Conservation (phyloP, 139 green algal species). For the Axilococcus clingmanii region DNA sequence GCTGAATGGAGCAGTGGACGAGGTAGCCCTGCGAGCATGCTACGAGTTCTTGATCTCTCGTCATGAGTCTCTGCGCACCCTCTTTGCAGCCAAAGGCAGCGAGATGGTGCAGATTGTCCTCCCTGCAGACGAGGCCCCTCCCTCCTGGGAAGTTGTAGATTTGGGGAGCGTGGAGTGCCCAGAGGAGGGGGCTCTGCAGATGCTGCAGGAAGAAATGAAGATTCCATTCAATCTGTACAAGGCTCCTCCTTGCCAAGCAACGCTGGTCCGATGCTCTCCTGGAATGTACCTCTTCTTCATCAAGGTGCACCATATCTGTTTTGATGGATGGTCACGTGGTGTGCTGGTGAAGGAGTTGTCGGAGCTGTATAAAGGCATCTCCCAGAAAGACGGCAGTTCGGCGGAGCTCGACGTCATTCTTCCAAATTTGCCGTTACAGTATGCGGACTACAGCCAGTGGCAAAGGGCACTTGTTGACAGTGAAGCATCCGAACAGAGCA, state of each 20-base stretch:
- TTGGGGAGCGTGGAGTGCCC: too few species aligned
- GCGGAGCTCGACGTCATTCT: neutral
- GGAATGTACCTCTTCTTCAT: neutral
- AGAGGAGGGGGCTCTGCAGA: too few species aligned
- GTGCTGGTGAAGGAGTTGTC: constrained; percentile 6
- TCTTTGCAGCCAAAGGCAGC: too few species aligned
- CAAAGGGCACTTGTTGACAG: neutral
- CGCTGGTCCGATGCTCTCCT: neutral
- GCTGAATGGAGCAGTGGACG: neutral
- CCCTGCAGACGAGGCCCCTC: too few species aligned
- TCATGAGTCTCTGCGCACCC: neutral
- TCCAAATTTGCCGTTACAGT: neutral
- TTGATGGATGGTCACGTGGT: constrained; percentile 6
- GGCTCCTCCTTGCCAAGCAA: neutral
- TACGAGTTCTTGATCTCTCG: neutral
- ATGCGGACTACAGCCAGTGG: constrained; percentile 11
- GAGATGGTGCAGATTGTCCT: too few species aligned
- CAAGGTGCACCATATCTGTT: constrained; percentile 8
- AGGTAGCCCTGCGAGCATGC: neutral
- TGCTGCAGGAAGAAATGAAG: too few species aligned
- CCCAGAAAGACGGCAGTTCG: too few species aligned
- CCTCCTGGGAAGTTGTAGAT: too few species aligned
- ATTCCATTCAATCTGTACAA: constrained; percentile 6
- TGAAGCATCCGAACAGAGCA: neutral
- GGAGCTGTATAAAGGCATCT: neutral